Evolutionary conservation across 2,329 filamentous ascomycete species (phyloP), one percentile per base, ranked within the genome.

Genomic region (Dactylella cylindrospora): DNA sequence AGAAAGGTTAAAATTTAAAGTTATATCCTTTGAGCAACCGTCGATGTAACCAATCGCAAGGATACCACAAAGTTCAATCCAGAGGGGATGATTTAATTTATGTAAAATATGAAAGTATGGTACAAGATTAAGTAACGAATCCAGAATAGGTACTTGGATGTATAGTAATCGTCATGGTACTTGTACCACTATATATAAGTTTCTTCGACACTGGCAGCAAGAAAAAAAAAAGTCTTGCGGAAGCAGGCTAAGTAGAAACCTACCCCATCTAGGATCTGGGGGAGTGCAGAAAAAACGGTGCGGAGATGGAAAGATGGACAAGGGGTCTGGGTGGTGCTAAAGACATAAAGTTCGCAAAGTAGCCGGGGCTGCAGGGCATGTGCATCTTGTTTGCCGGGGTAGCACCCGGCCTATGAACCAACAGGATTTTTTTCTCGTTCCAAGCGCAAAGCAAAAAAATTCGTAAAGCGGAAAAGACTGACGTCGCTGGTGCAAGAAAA

Each of bases 161-260:
- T n/a, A n/a, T n/a, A n/a, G n/a, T n/a, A n/a, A n/a, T n/a, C n/a
- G n/a, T n/a, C n/a, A n/a, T n/a, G n/a, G n/a, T n/a, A n/a, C 20
- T 38, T 33, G 49, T 62, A 47, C 57, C 43, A 33, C 38, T 39
- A 44, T 62, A 60, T 59, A 61, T 62, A 43, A 54, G 50, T 54
- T 62, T 49, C 38, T 49, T 62, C 57, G 57, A 39, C 31, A 44
- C 23, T 50, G 57, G n/a, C n/a, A n/a, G n/a, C n/a, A n/a, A n/a
- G n/a, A n/a, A n/a, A n/a, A n/a, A n/a, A 29, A 35, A 38, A 45
- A 47, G 36, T 47, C 44, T 13, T 36, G 28, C 19, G 20, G 36
- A 39, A 51, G 38, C 46, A 53, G 19, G 57, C 43, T 53, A 43
- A 26, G 13, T 35, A 36, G 55, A 22, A 43, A 49, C 47, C 55